Conservation (phyloP, 106 monocot species). For the Phalaenopsis aphrodite region DNA sequence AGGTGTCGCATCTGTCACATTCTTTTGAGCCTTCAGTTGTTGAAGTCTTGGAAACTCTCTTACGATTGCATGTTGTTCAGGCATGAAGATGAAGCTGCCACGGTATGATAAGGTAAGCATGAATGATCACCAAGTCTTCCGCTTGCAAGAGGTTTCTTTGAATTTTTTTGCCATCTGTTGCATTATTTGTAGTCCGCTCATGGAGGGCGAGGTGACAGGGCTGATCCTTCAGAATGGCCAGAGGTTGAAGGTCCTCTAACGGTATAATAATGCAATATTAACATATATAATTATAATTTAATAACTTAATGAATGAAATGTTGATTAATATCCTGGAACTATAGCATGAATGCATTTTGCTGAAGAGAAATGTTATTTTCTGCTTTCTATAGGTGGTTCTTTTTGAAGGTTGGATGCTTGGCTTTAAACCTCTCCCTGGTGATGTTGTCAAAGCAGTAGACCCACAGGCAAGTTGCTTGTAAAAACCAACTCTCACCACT, state of each 20-base stretch:
- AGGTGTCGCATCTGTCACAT: slow-evolving; percentile 30
- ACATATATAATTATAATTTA: too few relatives aligned
- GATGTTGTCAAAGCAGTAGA: slow-evolving; percentile 85
- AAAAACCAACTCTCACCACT: not conserved
- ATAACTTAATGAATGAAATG: too few relatives aligned
- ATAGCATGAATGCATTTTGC: not conserved
- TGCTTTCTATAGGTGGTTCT: slow-evolving; percentile 61
- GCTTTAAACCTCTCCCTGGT: slow-evolving; percentile 83
- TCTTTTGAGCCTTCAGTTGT: not conserved
- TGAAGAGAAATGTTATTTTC: not conserved
- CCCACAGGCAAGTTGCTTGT: slow-evolving; percentile 51
- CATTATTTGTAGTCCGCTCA: slow-evolving; percentile 67
- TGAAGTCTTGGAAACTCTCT: not conserved
- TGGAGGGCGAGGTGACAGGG: slow-evolving; percentile 90
- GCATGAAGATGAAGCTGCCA: slow-evolving; percentile 80
- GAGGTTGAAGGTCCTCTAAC: slow-evolving; percentile 80
- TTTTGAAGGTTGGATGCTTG: slow-evolving; percentile 99
- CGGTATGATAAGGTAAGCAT: slow-evolving; percentile 87
- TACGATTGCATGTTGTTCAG: slow-evolving; percentile 24
- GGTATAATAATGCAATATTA: slow-evolving; percentile 20
- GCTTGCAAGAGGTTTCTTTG: slow-evolving; percentile 5
- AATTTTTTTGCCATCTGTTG: not conserved
- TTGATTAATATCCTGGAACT: too few relatives aligned
- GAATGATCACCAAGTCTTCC: not conserved
- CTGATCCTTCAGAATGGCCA: slow-evolving; percentile 84